Base-by-base conservation (phyloP, 148 eudicot species). In the Dysphania ambrosioides region DNA sequence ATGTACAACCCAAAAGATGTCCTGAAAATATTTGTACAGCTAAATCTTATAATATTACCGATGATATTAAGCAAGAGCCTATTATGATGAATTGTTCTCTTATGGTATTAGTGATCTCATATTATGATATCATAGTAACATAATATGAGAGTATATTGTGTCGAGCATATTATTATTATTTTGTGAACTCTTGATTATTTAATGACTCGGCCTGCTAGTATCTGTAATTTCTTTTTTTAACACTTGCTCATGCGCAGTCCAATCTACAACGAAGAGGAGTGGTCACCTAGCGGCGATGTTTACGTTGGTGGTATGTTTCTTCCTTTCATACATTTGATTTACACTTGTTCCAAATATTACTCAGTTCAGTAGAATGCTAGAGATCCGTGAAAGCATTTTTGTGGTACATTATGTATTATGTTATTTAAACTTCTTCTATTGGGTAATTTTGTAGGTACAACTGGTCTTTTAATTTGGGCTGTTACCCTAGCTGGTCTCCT, bases 381-480 rank as follows among this genome's bases (percentile, higher is more conserved):
- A n/a, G n/a, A n/a, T n/a, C n/a, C 15, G 1, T 1, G 3, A 13
- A 12, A 15, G 13, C 19, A 12, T 44, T 1, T 12, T 2, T 3
- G 15, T 44, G 4, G 16, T 12, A 44, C 19, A 44, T 2, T 44
- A 2, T 42, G 0, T 6, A 44, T 19, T 3, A 24, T 18, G 12
- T 6, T 24, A n/a, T 8, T 31, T 49, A 31, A 67, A 1, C 8
- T 72, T 10, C 16, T 29, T 55, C 7, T 59, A 27, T 32, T 36
- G 64, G 38, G 8, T 10, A 27, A 44, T 42, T 68, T 7, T 81
- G 75, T 86, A 92, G 97, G 97, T 68, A 79, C 77, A 0, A 91
- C 97, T 62, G 98, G 98, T 1, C 82, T 91, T 66, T 78, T 88
- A 73, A 91, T 94, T 29, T 94, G 98, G 97, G 98, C 96, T 0